Evolutionary conservation across 495 filamentous ascomycete genomes (phyloP).

Genomic region (Terfezia claveryi): DNA sequence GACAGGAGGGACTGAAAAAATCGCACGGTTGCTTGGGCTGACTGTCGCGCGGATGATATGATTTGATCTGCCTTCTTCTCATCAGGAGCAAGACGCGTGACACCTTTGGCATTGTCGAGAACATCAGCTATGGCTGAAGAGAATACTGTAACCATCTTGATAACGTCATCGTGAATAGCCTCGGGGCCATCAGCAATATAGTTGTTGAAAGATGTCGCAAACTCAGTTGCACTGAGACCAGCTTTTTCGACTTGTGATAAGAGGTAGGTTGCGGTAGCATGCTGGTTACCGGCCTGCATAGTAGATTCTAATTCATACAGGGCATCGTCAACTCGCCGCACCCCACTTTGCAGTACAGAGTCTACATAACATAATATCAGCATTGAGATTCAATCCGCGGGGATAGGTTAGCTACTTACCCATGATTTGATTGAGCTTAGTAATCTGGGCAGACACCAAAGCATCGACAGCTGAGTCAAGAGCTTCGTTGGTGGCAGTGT

Average conservation of each 20-base stretch:
- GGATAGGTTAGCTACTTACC: constrained; percentile 4
- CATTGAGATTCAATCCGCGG: neutral
- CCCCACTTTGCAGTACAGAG: constrained; percentile 80
- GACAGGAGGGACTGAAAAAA: constrained; percentile 92
- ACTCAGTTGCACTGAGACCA: constrained; percentile 80
- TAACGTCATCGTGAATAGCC: constrained; percentile 73
- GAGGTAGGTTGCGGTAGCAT: constrained; percentile 85
- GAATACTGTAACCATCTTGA: constrained; percentile 78
- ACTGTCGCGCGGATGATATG: constrained; percentile 55
- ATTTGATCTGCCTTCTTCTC: constrained; percentile 81
- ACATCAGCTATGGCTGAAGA: constrained; percentile 81
- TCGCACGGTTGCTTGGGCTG: constrained; percentile 69
- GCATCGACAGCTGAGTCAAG: constrained; percentile 81
- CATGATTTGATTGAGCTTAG: constrained; percentile 92
- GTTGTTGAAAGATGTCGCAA: constrained; percentile 91
- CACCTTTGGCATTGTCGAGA: constrained; percentile 83
- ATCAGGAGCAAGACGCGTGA: constrained; percentile 81
- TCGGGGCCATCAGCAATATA: constrained; percentile 94
- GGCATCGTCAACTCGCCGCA: constrained; percentile 87
- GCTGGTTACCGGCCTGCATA: constrained; percentile 97
- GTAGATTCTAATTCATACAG: constrained; percentile 90
- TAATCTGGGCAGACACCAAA: constrained; percentile 58
- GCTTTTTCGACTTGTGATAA: constrained; percentile 94
- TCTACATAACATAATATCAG: constrained; percentile 25
- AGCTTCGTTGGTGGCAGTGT: constrained; percentile 49